A percentile compares a stretch with the other conserved stretches of the same genome.
Conservation (phyloP, 768 basidiomycete genomes). For the Pleurotus salmoneostramineus region DNA sequence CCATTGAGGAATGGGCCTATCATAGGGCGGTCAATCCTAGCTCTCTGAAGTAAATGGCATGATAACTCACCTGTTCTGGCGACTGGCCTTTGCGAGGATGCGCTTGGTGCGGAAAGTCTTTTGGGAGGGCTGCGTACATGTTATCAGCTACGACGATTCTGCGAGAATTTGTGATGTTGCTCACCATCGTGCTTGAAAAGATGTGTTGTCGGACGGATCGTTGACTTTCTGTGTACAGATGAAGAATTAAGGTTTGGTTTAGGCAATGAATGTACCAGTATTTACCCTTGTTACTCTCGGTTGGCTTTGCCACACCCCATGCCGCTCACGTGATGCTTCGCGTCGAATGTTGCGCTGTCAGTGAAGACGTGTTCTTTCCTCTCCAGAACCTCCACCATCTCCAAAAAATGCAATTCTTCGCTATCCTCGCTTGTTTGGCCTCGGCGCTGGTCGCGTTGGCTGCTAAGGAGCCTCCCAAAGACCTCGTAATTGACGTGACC, state of each 20-base stretch:
- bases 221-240: conserved; percentile 6
- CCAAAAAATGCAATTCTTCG: conserved; percentile 48
- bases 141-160: conserved; percentile 9
- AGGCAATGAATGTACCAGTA: conserved; percentile 3
- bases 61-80: conserved; percentile 84
- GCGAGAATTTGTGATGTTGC: conserved; percentile 14
- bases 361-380: background rate
- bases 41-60: background rate
- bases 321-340: background rate
- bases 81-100: conserved; percentile 91
- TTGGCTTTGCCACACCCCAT: background rate
- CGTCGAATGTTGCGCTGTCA: background rate
- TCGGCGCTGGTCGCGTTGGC: conserved; percentile 41
- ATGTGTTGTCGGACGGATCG: background rate
- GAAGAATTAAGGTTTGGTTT: conserved; percentile 6
- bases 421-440: conserved; percentile 41
- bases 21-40: background rate
- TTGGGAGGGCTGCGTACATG: conserved; percentile 83
- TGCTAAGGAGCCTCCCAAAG: conserved; percentile 37
- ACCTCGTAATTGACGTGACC: conserved; percentile 62
- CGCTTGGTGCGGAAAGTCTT: conserved; percentile 98
- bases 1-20: conserved; percentile 97
- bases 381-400: background rate
- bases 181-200: conserved; percentile 37
- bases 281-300: background rate